Percentiles rank a stretch among this genome's conserved stretches.
phyloP scores from a whole-genome alignment of 495 filamentous ascomycete species.

The Neurospora sp. region DNA sequence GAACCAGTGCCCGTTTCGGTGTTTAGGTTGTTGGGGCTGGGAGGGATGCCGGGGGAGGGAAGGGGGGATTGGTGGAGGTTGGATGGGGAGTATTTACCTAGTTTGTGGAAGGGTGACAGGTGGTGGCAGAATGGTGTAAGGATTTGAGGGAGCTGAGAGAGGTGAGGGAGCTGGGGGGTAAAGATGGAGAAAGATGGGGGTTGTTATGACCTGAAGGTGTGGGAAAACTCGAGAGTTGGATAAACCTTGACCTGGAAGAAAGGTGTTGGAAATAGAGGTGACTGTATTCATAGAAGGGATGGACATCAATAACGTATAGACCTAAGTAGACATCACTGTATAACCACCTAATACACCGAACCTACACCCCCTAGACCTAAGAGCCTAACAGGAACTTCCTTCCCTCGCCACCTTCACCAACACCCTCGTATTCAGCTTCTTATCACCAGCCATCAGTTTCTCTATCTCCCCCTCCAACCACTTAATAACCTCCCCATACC shows the following conservation, averaged over 20 bases:
- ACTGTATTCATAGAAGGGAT: not conserved
- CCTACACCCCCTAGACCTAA: not conserved
- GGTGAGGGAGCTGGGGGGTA: no score
- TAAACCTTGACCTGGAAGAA: not conserved
- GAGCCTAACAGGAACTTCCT: accelerated
- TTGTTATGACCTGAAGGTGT: not conserved
- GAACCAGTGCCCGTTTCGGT: slow-evolving; percentile 61
- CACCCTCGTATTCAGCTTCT: slow-evolving; percentile 7
- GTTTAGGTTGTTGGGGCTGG: slow-evolving; percentile 44
- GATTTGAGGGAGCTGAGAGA: slow-evolving; percentile 20
- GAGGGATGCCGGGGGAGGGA: slow-evolving; percentile 31
- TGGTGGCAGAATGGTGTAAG: slow-evolving; percentile 60
- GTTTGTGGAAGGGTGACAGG: slow-evolving; percentile 37
- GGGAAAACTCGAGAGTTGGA: not conserved
- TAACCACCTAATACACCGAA: not conserved
- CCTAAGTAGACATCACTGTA: not conserved
- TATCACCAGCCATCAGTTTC: slow-evolving; percentile 11
- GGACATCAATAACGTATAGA: not conserved
- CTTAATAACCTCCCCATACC: slow-evolving; percentile 45
- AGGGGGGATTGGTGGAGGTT: slow-evolving; percentile 50
- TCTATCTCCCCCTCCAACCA: slow-evolving; percentile 49
- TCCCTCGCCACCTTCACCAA: slow-evolving; percentile 10
- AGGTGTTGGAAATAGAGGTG: not conserved
- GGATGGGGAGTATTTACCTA: slow-evolving; percentile 34
- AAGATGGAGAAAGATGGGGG: not conserved